A percentile compares a stretch with the other conserved stretches of the same genome.
These are phyloP conservation scores for Hypomontagnella submonticulosa DNA, from an alignment of 495 filamentous ascomycete species.

Conservation along the genomic window DNA sequence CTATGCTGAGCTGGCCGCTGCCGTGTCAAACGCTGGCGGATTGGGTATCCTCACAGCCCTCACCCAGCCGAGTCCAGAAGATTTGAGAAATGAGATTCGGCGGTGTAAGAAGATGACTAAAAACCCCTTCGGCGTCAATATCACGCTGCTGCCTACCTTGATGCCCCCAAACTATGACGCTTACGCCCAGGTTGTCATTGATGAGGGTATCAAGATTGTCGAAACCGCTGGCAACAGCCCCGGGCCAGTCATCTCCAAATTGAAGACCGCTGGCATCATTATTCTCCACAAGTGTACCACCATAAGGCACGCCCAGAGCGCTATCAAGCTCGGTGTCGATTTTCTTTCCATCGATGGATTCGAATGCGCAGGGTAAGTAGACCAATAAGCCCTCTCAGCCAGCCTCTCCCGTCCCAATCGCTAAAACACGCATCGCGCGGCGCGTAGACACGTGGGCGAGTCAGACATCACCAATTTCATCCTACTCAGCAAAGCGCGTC, in stretches of 20 bases:
- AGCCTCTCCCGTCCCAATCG: slow-evolving; percentile 11
- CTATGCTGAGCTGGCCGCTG: slow-evolving; percentile 91
- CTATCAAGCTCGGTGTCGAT: slow-evolving; percentile 94
- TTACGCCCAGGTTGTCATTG: slow-evolving; percentile 92
- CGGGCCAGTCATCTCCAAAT: slow-evolving; percentile 86
- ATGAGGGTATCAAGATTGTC: slow-evolving; percentile 92
- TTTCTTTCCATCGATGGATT: slow-evolving; percentile 98
- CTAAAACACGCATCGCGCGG: slow-evolving; percentile 22
- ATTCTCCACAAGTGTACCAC: slow-evolving; percentile 99
- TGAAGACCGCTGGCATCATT: slow-evolving; percentile 81
- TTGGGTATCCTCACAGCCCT: slow-evolving; percentile 94
- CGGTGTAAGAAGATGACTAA: slow-evolving; percentile 85
- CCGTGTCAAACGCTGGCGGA: slow-evolving; percentile 93
- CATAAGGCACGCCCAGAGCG: slow-evolving; percentile 90
- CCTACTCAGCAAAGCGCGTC: slow-evolving; percentile 84
- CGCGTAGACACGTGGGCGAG: slow-evolving; percentile 78
- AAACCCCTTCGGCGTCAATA: slow-evolving; percentile 93
- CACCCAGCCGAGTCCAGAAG: slow-evolving; percentile 92
- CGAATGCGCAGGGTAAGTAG: slow-evolving; percentile 88
- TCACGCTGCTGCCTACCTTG: slow-evolving; percentile 91
- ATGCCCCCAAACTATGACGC: slow-evolving; percentile 90
- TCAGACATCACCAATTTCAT: slow-evolving; percentile 98
- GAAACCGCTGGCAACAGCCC: slow-evolving; percentile 97
- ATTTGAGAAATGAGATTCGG: slow-evolving; percentile 91
- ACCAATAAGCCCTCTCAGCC: slow-evolving; percentile 6